Evolutionary conservation across 352 stramenopile genomes (phyloP).

Genomic region (Globisporangium yorkense): DNA sequence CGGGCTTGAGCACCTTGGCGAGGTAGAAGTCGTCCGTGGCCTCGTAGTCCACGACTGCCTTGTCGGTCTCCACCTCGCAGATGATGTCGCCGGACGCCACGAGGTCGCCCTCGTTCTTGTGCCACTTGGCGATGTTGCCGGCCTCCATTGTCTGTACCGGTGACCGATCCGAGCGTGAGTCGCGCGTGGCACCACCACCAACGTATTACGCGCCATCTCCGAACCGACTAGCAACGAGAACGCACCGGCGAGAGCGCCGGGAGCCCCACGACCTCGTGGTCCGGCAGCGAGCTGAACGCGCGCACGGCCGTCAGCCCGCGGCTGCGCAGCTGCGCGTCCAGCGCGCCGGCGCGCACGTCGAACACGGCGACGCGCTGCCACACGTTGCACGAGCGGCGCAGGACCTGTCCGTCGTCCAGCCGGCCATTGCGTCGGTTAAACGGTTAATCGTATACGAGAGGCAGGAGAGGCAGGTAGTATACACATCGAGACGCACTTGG

Average conservation of each 20-base stretch:
- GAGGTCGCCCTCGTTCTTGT: slow-evolving; percentile 87
- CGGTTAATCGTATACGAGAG: not conserved
- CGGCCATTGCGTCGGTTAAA: not conserved
- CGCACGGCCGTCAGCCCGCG: slow-evolving; percentile 22
- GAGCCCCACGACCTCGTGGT: slow-evolving; percentile 75
- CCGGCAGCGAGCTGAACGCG: slow-evolving; percentile 52
- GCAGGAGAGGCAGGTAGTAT: no score
- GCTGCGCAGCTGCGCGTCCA: slow-evolving; percentile 16
- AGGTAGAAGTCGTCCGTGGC: slow-evolving; percentile 94
- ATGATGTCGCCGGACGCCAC: slow-evolving; percentile 92
- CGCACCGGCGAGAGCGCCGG: slow-evolving; percentile 58
- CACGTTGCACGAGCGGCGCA: slow-evolving; percentile 44
- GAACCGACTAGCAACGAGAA: not conserved
- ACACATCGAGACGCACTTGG: slow-evolving; percentile 36
- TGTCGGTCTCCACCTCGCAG: slow-evolving; percentile 97
- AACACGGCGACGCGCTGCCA: slow-evolving; percentile 54
- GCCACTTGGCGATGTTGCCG: slow-evolving; percentile 94
- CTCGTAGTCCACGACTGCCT: slow-evolving; percentile 97
- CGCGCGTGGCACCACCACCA: no score
- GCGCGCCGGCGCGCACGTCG: slow-evolving; percentile 24
- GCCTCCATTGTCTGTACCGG: slow-evolving; percentile 89
- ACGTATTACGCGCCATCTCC: not conserved
- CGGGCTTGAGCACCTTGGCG: slow-evolving; percentile 92
- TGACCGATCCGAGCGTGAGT: no score
- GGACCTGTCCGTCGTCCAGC: slow-evolving; percentile 21